Conservation (phyloP, 192 early-diverging fungal genomes). For the Thamnidium elegans region DNA sequence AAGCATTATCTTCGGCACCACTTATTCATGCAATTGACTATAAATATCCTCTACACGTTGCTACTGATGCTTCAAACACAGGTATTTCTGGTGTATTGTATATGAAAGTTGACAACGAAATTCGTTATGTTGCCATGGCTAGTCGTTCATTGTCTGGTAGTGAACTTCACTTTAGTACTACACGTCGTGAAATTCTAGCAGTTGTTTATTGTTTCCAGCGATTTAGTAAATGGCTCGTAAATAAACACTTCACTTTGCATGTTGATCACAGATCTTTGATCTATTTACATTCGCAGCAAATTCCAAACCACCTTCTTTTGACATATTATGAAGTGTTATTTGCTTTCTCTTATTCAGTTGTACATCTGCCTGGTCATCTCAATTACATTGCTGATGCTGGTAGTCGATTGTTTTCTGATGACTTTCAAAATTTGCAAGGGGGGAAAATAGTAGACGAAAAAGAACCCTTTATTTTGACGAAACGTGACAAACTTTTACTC, state of each 20-base stretch:
- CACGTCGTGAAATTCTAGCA: constrained; percentile 29
- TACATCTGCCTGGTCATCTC: background rate
- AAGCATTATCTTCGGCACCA: too few species aligned
- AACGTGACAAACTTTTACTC: background rate
- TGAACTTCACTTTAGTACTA: constrained; percentile 27
- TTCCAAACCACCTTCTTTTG: background rate
- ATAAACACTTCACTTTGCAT: constrained; percentile 27
- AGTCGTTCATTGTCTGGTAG: constrained; percentile 8
- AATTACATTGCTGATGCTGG: background rate
- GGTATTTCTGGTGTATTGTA: constrained; percentile 13
- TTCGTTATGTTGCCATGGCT: background rate
- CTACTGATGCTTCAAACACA: constrained; percentile 35
- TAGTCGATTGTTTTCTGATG: background rate
- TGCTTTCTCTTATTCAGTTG: background rate
- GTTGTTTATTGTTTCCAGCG: background rate
- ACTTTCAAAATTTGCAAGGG: background rate
- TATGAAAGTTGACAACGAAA: background rate
- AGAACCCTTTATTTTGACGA: background rate
- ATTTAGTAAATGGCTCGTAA: constrained; percentile 33
- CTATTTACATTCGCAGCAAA: background rate
- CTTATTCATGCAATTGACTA: background rate
- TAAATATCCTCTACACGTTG: constrained; percentile 22
- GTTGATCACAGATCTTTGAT: constrained; percentile 27
- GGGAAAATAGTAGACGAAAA: background rate
- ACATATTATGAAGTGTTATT: background rate